These are phyloP conservation scores for Bondarzewia mesenterica DNA, from an alignment of 1,284 basidiomycete species.

Conservation along the genomic window DNA sequence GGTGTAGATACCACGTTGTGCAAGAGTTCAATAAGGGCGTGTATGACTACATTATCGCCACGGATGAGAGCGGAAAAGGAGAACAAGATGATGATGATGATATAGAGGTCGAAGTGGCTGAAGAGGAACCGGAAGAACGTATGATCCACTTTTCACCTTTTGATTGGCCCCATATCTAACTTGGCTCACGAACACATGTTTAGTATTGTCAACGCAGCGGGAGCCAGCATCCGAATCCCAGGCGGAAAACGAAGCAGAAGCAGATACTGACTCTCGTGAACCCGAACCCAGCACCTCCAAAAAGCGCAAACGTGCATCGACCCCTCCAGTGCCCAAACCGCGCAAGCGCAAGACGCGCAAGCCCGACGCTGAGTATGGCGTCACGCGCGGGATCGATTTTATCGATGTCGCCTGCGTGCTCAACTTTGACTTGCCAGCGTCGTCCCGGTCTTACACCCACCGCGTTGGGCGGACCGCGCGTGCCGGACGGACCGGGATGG, in stretches of 20 bases:
- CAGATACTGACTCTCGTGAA: slow-evolving; percentile 11
- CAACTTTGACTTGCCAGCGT: slow-evolving; percentile 94
- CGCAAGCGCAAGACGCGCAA: slow-evolving; percentile 17
- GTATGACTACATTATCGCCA: slow-evolving; percentile 98
- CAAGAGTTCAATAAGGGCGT: slow-evolving; percentile 99
- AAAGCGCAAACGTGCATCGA: slow-evolving; percentile 16
- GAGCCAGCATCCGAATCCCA: slow-evolving; percentile 22
- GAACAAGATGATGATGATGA: slow-evolving; percentile 43
- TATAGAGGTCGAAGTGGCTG: slow-evolving; percentile 26
- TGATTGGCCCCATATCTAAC: background rate
- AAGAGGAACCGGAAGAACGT: slow-evolving; percentile 38
- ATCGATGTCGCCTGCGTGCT: slow-evolving; percentile 95
- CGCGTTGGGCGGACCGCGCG: slow-evolving; percentile 95
- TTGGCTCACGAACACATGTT: background rate
- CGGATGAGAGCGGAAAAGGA: slow-evolving; percentile 70
- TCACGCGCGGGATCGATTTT: slow-evolving; percentile 96
- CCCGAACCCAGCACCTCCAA: slow-evolving; percentile 10
- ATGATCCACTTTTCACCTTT: slow-evolving; percentile 14
- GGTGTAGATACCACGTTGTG: slow-evolving; percentile 83
- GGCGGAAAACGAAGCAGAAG: no score
- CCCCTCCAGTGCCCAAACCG: slow-evolving; percentile 8
- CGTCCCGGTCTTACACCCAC: slow-evolving; percentile 90
- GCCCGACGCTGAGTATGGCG: slow-evolving; percentile 80
- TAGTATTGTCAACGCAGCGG: slow-evolving; percentile 52
- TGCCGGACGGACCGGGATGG: slow-evolving; percentile 89